phyloP scores from a whole-genome alignment of 768 basidiomycete genomes.

The Naganishia vishniacii region DNA sequence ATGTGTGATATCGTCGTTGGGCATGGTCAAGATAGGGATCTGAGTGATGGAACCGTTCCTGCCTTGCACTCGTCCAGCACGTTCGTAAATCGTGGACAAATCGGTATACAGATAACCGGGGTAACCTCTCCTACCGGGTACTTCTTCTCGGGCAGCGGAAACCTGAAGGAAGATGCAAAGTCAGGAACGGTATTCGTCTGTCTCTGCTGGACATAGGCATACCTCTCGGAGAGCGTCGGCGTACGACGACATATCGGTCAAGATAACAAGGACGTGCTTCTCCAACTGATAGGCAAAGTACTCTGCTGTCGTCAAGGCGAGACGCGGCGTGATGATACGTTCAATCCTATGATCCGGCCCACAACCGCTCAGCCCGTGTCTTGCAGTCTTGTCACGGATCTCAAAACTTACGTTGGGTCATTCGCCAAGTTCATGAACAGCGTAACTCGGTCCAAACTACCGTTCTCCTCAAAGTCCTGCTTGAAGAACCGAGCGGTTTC shows the following conservation, averaged over 20 bases:
- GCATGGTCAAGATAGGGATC: conserved; percentile 99
- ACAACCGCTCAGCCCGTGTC: too few species aligned
- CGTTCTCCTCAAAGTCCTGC: conserved; percentile 98
- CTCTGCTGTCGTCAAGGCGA: conserved; percentile 95
- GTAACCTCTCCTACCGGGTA: conserved; percentile 98
- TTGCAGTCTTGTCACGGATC: too few species aligned
- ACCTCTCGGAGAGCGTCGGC: conserved; percentile 93
- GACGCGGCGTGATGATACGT: conserved; percentile 96
- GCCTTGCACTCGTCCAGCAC: conserved; percentile 94
- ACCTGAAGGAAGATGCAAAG: conserved; percentile 56
- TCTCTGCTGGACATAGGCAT: background rate
- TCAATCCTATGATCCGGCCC: conserved; percentile 60
- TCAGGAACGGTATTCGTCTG: background rate
- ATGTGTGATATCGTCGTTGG: conserved; percentile 99
- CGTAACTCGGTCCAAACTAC: conserved; percentile 92
- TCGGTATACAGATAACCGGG: conserved; percentile 74
- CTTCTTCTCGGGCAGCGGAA: conserved; percentile 97
- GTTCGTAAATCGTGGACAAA: conserved; percentile 97
- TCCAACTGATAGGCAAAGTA: conserved; percentile 99
- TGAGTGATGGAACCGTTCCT: conserved; percentile 99
- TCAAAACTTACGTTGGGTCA: conserved; percentile 69
- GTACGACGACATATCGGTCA: conserved; percentile 99
- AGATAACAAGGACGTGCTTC: conserved; percentile 97
- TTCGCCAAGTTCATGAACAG: conserved; percentile 98
- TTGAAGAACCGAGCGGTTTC: conserved; percentile 99